Evolutionary conservation across 2,329 filamentous ascomycete species (phyloP).

Genomic region (Penicillium sp.): DNA sequence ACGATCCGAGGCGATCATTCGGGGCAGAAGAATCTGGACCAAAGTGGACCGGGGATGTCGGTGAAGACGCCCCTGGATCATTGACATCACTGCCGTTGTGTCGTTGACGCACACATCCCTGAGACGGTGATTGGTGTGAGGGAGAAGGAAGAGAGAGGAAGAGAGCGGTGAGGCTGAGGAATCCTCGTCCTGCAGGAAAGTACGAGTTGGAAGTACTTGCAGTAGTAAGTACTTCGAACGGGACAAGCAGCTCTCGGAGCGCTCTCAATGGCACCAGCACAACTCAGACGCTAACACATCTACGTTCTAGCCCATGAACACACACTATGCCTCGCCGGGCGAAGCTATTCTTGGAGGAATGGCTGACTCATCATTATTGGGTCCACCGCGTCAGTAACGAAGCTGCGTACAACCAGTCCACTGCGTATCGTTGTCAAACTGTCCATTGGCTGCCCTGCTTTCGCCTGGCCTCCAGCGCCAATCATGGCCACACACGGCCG

Average conservation of each 20-base stretch:
- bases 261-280: no score
- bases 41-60: constrained; percentile 15
- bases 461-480: constrained; percentile 9
- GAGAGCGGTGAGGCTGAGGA: constrained; percentile 19
- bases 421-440: constrained; percentile 2
- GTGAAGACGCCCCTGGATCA: constrained; percentile 17
- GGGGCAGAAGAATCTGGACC: constrained; percentile 16
- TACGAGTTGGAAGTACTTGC: no score
- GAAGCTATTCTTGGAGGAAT: constrained; percentile 22
- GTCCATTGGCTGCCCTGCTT: constrained; percentile 25
- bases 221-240: no score
- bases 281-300: no score
- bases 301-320: no score
- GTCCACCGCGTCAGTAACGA: constrained; percentile 6
- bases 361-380: constrained; percentile 28
- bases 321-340: background rate
- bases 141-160: no score
- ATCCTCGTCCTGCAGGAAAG: constrained; percentile 4
- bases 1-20: constrained; percentile 9
- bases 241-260: no score
- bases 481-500: constrained; percentile 8
- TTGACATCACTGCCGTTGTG: constrained; percentile 20
- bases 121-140: constrained; percentile 5
- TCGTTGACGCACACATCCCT: constrained; percentile 9
- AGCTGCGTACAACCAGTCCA: no score